Base-by-base conservation (phyloP, 2,329 filamentous ascomycete species). In the Aspergillus cejpii region DNA sequence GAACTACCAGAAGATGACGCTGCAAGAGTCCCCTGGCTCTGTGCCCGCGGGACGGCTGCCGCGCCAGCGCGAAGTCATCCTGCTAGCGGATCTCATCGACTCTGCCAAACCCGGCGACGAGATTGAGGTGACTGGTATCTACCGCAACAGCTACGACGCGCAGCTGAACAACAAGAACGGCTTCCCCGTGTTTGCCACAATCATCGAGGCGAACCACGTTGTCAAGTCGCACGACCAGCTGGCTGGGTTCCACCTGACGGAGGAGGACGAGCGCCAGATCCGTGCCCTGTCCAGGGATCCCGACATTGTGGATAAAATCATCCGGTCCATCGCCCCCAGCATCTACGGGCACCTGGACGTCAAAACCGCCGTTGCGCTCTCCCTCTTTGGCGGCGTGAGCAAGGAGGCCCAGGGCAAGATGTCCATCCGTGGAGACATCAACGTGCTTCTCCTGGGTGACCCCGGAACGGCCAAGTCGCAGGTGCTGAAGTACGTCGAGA, bases 401-500 rank as follows among this genome's bases (percentile, higher is more conserved):
- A 98, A 98, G 71, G 81, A 80, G 44, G 85, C 88, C n/a, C 85
- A 84, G 62, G 92, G 91, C 48, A 84, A 84, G 51, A 91, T 94
- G 69, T 82, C 85, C 23, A 88, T 98, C 50, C 85, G 92, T 74
- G 92, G 92, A 51, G 92, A 98, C 67, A 98, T 98, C 75, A 98
- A 98, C 63, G 87, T 98, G 3, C 78, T 98, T 5, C 81, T 98
- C 1, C 84, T 98, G 8, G 92, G 92, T 72, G 92, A 98, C 60
- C 92, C 92, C 0, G 92, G 92, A 74, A 98, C 92, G 1, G 92
- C 92, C 58, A 98, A 98, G 68, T 98, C 92, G 0, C 92, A 98
- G 66, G 82, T 97, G 11, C 79, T 98, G 50, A 98, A 98, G 68
- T 98, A 95, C 63, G 85, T 95, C 10, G 92, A 98, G 68, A 95